Conservation (phyloP, 2,329 filamentous ascomycete genomes). For the Diplodia intermedia region DNA sequence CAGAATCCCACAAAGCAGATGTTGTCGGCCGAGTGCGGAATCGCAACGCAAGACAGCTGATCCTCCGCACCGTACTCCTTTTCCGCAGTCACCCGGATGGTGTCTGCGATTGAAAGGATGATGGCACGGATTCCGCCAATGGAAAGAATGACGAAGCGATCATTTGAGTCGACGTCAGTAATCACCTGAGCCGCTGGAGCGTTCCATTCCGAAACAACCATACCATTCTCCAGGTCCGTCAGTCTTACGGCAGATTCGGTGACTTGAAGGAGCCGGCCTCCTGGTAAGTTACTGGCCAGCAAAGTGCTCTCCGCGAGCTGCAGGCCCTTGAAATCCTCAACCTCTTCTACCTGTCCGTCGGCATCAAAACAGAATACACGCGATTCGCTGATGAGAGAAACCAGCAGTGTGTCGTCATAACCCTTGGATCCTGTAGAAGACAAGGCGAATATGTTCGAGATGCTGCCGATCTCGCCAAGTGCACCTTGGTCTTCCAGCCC, state of each 20-base stretch:
- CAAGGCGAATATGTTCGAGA: conserved; percentile 76
- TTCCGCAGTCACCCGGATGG: conserved; percentile 64
- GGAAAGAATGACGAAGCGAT: conserved; percentile 73
- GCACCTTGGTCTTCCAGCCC: conserved; percentile 87
- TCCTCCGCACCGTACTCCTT: conserved; percentile 70
- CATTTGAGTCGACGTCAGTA: conserved; percentile 78
- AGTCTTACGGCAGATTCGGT: conserved; percentile 70
- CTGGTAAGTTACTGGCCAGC: conserved; percentile 69
- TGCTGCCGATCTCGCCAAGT: conserved; percentile 77
- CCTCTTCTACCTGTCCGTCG: conserved; percentile 83
- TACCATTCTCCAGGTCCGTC: conserved; percentile 63
- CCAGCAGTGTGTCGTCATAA: conserved; percentile 73
- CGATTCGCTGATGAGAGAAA: conserved; percentile 84
- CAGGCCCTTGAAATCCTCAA: conserved; percentile 77
- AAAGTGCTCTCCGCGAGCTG: conserved; percentile 74
- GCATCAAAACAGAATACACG: conserved; percentile 78
- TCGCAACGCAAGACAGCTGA: conserved; percentile 84
- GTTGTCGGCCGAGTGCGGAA: conserved; percentile 67
- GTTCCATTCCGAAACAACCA: conserved; percentile 66
- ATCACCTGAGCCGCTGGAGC: conserved; percentile 63
- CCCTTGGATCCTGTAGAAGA: conserved; percentile 57
- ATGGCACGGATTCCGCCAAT: conserved; percentile 76
- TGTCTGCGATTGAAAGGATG: conserved; percentile 68
- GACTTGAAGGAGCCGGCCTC: conserved; percentile 74
- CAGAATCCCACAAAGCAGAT: conserved; percentile 87